Conservation (phyloP, 768 basidiomycete species). For the Lentinula detonsa region DNA sequence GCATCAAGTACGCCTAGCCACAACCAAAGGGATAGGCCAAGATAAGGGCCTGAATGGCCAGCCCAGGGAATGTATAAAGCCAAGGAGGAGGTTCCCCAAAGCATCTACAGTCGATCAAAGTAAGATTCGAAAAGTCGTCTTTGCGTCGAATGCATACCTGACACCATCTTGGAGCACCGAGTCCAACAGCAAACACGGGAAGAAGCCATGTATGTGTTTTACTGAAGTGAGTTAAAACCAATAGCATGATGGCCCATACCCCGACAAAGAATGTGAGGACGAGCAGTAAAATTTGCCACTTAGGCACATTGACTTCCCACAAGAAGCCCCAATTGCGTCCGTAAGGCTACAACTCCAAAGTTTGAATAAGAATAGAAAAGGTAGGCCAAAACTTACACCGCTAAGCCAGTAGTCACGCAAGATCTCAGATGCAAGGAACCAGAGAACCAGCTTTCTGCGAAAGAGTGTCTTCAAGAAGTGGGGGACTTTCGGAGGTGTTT, state of each 20-base stretch:
- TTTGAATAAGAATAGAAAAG: slow-evolving; percentile 44
- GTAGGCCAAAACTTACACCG: slow-evolving; percentile 45
- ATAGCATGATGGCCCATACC: slow-evolving; percentile 74
- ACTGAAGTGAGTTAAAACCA: slow-evolving; percentile 76
- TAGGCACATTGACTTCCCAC: slow-evolving; percentile 78
- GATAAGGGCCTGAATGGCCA: slow-evolving; percentile 77
- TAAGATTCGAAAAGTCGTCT: neutral
- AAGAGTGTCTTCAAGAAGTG: slow-evolving; percentile 87
- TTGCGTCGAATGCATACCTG: slow-evolving; percentile 42
- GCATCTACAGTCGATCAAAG: slow-evolving; percentile 67
- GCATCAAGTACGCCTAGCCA: slow-evolving; percentile 96
- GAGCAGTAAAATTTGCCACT: slow-evolving; percentile 81
- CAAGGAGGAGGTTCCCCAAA: slow-evolving; percentile 93
- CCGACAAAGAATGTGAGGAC: slow-evolving; percentile 81
- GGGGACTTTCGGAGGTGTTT: slow-evolving; percentile 94
- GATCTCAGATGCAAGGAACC: slow-evolving; percentile 92
- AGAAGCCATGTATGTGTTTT: slow-evolving; percentile 95
- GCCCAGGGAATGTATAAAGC: slow-evolving; percentile 95
- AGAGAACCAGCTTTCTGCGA: slow-evolving; percentile 85
- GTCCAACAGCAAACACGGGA: slow-evolving; percentile 91
- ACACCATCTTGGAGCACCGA: slow-evolving; percentile 94
- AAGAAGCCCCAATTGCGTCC: slow-evolving; percentile 95
- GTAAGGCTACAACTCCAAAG: slow-evolving; percentile 54
- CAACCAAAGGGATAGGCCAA: slow-evolving; percentile 86
- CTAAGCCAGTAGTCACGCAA: slow-evolving; percentile 89